phyloP scores from a whole-genome alignment of 2,329 filamentous ascomycete species.

The Fusarium pseudograminearum region DNA sequence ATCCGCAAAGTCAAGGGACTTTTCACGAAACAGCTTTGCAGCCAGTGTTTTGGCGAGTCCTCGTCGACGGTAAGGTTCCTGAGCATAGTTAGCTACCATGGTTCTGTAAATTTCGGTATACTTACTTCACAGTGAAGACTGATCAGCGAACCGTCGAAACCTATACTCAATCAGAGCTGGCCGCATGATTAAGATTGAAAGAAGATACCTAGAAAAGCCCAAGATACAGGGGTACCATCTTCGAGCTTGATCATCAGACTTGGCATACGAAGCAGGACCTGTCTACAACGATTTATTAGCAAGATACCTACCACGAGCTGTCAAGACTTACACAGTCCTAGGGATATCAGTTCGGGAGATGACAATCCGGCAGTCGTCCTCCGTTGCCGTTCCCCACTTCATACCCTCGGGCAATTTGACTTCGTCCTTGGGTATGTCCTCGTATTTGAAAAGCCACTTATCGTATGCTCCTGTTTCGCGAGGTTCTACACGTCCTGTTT shows the following conservation, averaged over 20 bases:
- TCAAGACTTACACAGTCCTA: conserved; percentile 58
- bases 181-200: background rate
- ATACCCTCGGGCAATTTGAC: conserved; percentile 60
- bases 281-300: conserved; percentile 45
- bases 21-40: conserved; percentile 67
- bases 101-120: background rate
- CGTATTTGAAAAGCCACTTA: conserved; percentile 69
- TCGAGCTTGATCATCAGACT: conserved; percentile 60
- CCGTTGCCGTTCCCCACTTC: conserved; percentile 65
- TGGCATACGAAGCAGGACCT: conserved; percentile 59
- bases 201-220: conserved; percentile 68
- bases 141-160: conserved; percentile 70
- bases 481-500: conserved; percentile 45
- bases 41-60: conserved; percentile 74
- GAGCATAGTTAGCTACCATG: background rate
- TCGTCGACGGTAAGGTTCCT: conserved; percentile 67
- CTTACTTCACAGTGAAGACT: conserved; percentile 69
- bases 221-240: conserved; percentile 67
- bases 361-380: conserved; percentile 68
- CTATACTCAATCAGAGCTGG: conserved; percentile 46
- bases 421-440: conserved; percentile 56
- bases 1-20: conserved; percentile 57
- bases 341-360: conserved; percentile 67
- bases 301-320: accelerated
- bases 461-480: conserved; percentile 54